Conservation (phyloP, 352 stramenopile genomes). For the Globisporangium barbulae region DNA sequence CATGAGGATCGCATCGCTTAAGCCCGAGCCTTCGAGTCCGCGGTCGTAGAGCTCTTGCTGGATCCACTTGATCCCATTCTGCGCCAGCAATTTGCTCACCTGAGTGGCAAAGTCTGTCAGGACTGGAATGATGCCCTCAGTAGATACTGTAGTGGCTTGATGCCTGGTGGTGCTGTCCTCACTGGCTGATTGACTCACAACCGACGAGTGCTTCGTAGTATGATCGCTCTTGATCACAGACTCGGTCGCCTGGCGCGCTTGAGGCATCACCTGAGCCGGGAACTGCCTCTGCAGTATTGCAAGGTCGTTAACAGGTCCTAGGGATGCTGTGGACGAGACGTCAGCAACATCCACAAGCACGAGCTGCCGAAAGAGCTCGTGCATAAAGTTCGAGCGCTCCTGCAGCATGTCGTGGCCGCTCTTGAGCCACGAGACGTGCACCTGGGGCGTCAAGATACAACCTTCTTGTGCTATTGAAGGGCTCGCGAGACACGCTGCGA, state of each 20-base stretch:
- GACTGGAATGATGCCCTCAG: background rate
- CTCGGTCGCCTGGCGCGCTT: background rate
- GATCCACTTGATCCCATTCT: conserved; percentile 60
- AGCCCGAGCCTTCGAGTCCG: conserved; percentile 53
- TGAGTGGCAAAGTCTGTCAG: conserved; percentile 13
- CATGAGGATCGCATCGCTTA: conserved; percentile 37
- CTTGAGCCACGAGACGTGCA: conserved; percentile 74
- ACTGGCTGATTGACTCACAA: no score
- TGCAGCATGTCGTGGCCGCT: conserved; percentile 69
- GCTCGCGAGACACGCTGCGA: conserved; percentile 15
- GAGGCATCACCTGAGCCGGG: background rate
- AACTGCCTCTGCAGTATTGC: background rate
- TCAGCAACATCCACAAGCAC: conserved; percentile 8
- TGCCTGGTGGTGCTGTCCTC: background rate
- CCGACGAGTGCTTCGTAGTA: background rate
- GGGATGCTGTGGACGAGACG: background rate
- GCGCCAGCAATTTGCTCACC: conserved; percentile 29
- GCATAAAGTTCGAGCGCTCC: conserved; percentile 50
- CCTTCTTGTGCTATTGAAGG: background rate
- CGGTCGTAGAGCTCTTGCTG: conserved; percentile 82
- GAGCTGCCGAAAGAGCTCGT: conserved; percentile 52
- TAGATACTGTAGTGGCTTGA: background rate
- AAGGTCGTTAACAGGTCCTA: background rate
- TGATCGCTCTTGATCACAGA: background rate
- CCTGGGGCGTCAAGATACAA: background rate